Conservation (phyloP, 345 rosid species). For the Hibiscus syriacus region DNA sequence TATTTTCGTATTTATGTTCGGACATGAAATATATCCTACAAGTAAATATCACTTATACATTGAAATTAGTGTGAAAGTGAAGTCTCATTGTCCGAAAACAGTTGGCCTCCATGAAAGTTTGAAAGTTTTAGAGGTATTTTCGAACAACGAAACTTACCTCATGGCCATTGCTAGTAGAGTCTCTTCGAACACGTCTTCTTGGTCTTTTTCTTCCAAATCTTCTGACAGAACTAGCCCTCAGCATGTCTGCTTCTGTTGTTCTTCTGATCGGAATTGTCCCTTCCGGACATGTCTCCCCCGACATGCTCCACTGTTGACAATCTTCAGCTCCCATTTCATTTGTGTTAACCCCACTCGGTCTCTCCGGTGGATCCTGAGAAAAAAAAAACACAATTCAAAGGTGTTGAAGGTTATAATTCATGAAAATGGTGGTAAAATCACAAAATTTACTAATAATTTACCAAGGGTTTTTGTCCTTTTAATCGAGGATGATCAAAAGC, state of each 20-base stretch:
- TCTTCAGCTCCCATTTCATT: constrained; percentile 29
- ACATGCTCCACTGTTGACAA: constrained; percentile 65
- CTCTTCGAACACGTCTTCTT: constrained; percentile 62
- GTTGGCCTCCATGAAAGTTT: constrained; percentile 1
- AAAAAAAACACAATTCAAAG: not conserved
- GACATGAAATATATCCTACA: no score
- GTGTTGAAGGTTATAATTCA: not conserved
- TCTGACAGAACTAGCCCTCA: constrained; percentile 61
- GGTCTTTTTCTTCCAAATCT: constrained; percentile 62
- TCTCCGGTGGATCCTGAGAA: constrained; percentile 65
- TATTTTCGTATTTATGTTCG: no score
- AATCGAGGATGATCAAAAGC: constrained; percentile 88
- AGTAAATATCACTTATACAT: not conserved
- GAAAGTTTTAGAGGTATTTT: not conserved
- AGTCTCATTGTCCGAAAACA: not conserved
- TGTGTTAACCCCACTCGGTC: constrained; percentile 43
- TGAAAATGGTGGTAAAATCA: not conserved
- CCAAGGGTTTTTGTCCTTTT: constrained; percentile 67
- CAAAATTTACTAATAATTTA: constrained; percentile 12
- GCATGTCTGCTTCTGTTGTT: constrained; percentile 73
- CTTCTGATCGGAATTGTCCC: constrained; percentile 90
- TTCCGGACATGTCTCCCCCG: constrained; percentile 79
- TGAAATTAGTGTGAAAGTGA: constrained; percentile 10
- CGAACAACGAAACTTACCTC: constrained; percentile 45
- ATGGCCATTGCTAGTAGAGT: constrained; percentile 72